These are phyloP conservation scores for Fomitiporia mediterranea DNA, from an alignment of 1,284 basidiomycete genomes.

Conservation along the genomic window DNA sequence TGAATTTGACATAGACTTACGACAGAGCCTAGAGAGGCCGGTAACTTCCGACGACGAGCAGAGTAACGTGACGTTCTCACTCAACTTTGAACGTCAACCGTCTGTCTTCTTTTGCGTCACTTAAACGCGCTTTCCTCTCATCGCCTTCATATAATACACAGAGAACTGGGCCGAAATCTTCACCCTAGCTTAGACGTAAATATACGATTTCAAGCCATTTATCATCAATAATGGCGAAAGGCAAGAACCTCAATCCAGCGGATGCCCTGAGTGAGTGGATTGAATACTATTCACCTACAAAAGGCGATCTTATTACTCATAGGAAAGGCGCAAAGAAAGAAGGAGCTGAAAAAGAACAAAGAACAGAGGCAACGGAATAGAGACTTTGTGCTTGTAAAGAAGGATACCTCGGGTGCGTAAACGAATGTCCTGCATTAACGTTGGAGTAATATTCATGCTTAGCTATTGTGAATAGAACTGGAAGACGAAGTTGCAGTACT, in stretches of 20 bases:
- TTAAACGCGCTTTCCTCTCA: no score
- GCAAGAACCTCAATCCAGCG: conserved; percentile 77
- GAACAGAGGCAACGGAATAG: conserved; percentile 69
- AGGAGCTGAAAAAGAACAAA: conserved; percentile 94
- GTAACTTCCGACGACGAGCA: no score
- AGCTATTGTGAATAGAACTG: conserved; percentile 44
- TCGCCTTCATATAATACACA: no score
- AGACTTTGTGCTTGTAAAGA: conserved; percentile 82
- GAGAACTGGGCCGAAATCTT: no score
- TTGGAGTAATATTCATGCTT: background rate
- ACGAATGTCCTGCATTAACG: background rate
- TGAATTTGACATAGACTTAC: no score
- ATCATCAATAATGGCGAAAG: conserved; percentile 70
- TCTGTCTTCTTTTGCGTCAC: no score
- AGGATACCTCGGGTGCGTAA: conserved; percentile 71
- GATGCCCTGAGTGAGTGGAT: conserved; percentile 68
- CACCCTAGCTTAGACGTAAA: no score
- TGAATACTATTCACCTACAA: background rate
- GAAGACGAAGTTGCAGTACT: conserved; percentile 68
- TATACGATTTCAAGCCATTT: background rate
- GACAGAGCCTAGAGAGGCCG: no score
- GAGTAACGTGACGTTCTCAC: no score
- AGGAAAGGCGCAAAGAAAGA: conserved; percentile 86
- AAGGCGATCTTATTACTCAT: conserved; percentile 18
- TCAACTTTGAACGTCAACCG: no score